Evolutionary conservation across 2,329 filamentous ascomycete genomes (phyloP), one percentile per base, ranked within the genome.

Genomic region (Colletotrichum ledebouriae): DNA sequence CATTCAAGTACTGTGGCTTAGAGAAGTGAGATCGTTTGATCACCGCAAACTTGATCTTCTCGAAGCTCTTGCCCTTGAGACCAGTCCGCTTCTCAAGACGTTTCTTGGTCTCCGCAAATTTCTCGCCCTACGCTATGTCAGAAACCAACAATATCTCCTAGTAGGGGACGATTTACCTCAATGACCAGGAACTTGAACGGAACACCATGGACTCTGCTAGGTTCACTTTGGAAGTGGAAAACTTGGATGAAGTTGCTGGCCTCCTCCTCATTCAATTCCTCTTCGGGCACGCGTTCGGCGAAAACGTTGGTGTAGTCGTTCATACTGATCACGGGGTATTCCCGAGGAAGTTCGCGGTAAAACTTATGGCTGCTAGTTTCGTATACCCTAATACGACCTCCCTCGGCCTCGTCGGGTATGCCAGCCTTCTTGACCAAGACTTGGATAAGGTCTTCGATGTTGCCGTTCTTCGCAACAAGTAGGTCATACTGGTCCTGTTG

Each of bases 31-130:
- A 86, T 77, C 92, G 85, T 78, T 90, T 85, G 59, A 98, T 87
- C 37, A 97, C 81, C 6, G 94, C 92, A 83, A 99, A 98, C 80
- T 97, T 98, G 80, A 99, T 96, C 85, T 98, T 98, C 80, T 99
- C 95, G 73, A 99, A 94, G 72, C 94, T 94, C 85, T 99, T 99
- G 79, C 96, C 97, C 81, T 98, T 98, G 81, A 99, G 90, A 29
- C 94, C 94, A 0, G 93, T 97, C 67, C 95, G 87, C 79, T 94
- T 95, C 73, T 96, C 94, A 4, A 99, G 84, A n/a, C 96, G 90
- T 81, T 97, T 94, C 83, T 95, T 98, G 49, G 94, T 98, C 39
- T 98, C 93, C 67, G 89, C 90, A 80, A 99, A 98, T 44, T 86
- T 85, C 78, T 99, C 96, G 61, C 90, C 92, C 89, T 95, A 59